Base-by-base conservation (phyloP, 768 basidiomycete species). In the Galerina marginata region DNA sequence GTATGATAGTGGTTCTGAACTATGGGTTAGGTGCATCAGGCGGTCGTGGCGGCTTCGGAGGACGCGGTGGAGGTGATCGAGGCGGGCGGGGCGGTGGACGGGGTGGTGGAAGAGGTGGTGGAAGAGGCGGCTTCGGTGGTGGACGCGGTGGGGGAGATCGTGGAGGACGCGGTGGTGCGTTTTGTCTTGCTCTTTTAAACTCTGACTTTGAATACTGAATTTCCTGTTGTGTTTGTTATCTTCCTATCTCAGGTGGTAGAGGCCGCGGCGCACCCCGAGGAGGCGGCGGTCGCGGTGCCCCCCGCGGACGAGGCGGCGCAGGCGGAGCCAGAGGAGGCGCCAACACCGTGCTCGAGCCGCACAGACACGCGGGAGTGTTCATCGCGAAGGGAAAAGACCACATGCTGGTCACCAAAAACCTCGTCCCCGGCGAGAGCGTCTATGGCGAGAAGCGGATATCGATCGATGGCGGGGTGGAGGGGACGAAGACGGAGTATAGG, bases 391-490 rank as follows among this genome's bases (percentile, higher is more conserved):
- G 95, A 75, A 99, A 99, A 78, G 97, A 99, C 70, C 90, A 93
- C 69, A 85, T 99, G 77, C 81, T 99, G 65, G 97, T 99, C 75
- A 99, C 97, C 40, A 95, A 95, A 80, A 99, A 98, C 77, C 86
- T 99, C 73, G 95, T 93, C 42, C 97, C 97, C 1, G 97, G 97
- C 47, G 97, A 99, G 72, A 91, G 92, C 6, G 96, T 99, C 9
- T 99, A 99, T 74, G 97, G 97, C 61, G 97, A 99, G 77, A 99
- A 99, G 81, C 85, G 96, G 72, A 95, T 98, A 75, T 87, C 90
- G 14, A 86, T 98, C 69, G 93, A 95, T 12, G 80, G 82, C 11
- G 87, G 83, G 45, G 85, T 81, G 16, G 91, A 90, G 45, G 90
- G 84, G 44, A 91, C 90, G 60, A 99, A 99, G 80, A 83, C 87